Evolutionary conservation across 2,329 filamentous ascomycete genomes (phyloP).

Genomic region (Hypoxylon sp.): DNA sequence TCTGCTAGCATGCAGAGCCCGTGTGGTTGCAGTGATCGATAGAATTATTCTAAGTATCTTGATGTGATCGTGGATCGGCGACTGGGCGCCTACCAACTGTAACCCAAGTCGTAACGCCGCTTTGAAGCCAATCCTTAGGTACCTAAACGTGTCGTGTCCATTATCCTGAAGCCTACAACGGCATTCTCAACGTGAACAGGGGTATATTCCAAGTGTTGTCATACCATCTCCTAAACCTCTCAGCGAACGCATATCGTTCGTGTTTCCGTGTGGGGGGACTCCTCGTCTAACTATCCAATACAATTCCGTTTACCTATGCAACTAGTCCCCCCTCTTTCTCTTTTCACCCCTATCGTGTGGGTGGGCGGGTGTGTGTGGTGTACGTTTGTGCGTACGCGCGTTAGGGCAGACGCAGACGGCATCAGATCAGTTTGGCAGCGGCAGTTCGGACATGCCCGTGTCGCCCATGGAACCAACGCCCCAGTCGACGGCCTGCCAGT

Average conservation of each 20-base stretch:
- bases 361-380: neutral
- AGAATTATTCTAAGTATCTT: slow-evolving; percentile 33
- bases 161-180: slow-evolving; percentile 20
- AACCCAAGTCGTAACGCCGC: slow-evolving; percentile 16
- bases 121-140: neutral
- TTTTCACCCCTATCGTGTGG: neutral
- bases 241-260: slow-evolving; percentile 5
- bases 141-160: slow-evolving; percentile 7
- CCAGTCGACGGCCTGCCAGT: slow-evolving; percentile 38
- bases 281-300: slow-evolving; percentile 18
- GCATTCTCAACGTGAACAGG: slow-evolving; percentile 26
- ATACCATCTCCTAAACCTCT: slow-evolving; percentile 8
- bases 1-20: slow-evolving; percentile 20
- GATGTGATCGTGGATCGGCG: slow-evolving; percentile 32
- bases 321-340: no score
- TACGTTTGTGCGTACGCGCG: neutral
- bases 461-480: slow-evolving; percentile 32
- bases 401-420: neutral
- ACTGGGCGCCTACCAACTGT: slow-evolving; percentile 28
- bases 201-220: slow-evolving; percentile 30
- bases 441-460: slow-evolving; percentile 18
- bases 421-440: slow-evolving; percentile 26
- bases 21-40: slow-evolving; percentile 35
- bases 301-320: slow-evolving; percentile 8
- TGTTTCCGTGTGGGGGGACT: neutral